Evolutionary conservation across 768 basidiomycete species (phyloP), one percentile per base, ranked within the genome.

Genomic region (Boletus patriciae): DNA sequence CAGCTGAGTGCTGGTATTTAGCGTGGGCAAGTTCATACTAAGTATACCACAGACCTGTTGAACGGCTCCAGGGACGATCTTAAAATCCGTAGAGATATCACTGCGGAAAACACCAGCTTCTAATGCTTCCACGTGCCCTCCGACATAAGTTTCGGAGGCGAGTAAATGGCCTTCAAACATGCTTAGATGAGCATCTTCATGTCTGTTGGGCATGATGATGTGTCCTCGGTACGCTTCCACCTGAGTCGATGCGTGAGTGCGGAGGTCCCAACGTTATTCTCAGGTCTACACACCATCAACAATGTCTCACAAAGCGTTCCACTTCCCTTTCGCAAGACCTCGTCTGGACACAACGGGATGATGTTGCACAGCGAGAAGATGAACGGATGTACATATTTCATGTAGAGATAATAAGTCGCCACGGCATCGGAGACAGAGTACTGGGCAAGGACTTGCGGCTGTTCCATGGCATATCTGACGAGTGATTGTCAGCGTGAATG

Each of bases 351-450:
- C 51, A 99, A 81, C 12, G 97, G 96, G 63, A 99, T 98, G 72
- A 98, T 99, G 78, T 97, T 99, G 74, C 97, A 98, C 37, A 99
- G 76, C 10, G 97, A 98, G 77, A 99, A 99, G 60, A 99, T 92
- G 81, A 99, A 99, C 0, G 97, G 97, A 68, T 98, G 95, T 11
- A 99, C 95, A 66, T 99, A 99, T 94, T 98, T 99, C 97, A 98
- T 99, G 76, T 99, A 98, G 36, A 99, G 82, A 73, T 98, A 98
- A 72, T 99, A 98, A 1, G 97, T 99, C n/a, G 97, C 96, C 11
- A 98, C 97, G 0, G 97, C 97, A 80, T 99, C 97, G 71, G 97
- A 99, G 27, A 99, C 97, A 64, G 97, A 98, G 74, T 99, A 99
- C 67, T 95, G 92, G 0, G 97, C 96, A 18, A 99, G 84, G 2